Evolutionary conservation across 768 basidiomycete species (phyloP).

Genomic region (Clathrus columnatus): DNA sequence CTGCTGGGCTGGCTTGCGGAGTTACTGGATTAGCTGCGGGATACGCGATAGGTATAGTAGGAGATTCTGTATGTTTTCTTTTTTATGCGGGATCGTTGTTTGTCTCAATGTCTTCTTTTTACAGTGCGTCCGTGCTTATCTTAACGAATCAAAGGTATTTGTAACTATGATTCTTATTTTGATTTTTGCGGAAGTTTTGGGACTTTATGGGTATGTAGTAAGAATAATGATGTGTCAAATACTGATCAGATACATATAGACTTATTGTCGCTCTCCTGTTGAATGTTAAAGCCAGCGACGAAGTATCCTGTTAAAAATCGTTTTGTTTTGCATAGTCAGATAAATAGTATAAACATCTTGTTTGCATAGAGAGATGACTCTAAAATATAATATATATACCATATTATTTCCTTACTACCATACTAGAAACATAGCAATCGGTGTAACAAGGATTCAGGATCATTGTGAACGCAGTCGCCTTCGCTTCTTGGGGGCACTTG

Average conservation of each 20-base stretch:
- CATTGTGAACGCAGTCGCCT: conserved; percentile 33
- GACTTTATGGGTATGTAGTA: conserved; percentile 61
- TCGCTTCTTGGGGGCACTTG: too few relatives aligned
- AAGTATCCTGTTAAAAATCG: conserved; percentile 2
- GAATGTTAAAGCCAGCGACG: conserved; percentile 63
- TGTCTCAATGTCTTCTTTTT: background rate
- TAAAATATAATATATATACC: too few relatives aligned
- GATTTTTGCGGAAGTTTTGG: conserved; percentile 86
- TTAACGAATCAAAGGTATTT: conserved; percentile 85
- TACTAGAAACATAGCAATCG: too few relatives aligned
- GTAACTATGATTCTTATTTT: conserved; percentile 96
- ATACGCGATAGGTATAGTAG: conserved; percentile 89
- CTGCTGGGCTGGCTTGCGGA: conserved; percentile 86
- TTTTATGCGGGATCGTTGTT: background rate
- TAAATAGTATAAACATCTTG: too few relatives aligned
- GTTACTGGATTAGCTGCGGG: conserved; percentile 88
- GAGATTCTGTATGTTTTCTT: conserved; percentile 67
- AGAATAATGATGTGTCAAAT: background rate
- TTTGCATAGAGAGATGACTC: too few relatives aligned
- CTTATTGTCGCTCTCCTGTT: conserved; percentile 87
- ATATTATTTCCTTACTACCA: too few relatives aligned
- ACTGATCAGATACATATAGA: conserved; percentile 26
- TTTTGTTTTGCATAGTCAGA: too few relatives aligned
- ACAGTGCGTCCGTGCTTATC: conserved; percentile 85
- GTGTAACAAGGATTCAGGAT: conserved; percentile 36